Conservation (phyloP, 495 filamentous ascomycete species). For the Hypoxylon subgilvum region DNA sequence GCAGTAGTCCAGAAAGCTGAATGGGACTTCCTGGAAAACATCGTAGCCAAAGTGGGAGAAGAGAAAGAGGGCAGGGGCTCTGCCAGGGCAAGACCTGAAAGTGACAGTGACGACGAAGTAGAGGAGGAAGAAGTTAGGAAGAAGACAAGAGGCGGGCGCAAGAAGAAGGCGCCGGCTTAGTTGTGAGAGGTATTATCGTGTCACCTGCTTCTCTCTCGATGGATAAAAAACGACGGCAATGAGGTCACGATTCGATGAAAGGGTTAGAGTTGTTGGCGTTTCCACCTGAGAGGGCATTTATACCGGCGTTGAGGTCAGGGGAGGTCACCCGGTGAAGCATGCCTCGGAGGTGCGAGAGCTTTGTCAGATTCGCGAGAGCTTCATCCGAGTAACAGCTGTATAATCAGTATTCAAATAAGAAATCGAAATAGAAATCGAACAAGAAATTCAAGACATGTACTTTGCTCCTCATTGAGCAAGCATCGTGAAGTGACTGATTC, state of each 20-base stretch:
- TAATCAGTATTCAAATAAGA: slow-evolving; percentile 12
- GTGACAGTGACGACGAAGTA: slow-evolving; percentile 52
- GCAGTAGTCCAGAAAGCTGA: slow-evolving; percentile 84
- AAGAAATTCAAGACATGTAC: slow-evolving; percentile 24
- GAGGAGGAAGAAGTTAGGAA: slow-evolving; percentile 47
- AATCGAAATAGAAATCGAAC: slow-evolving; percentile 15
- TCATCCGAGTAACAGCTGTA: slow-evolving; percentile 7
- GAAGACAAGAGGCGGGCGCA: slow-evolving; percentile 50
- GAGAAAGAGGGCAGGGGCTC: slow-evolving; percentile 52
- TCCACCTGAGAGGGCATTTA: slow-evolving; percentile 23
- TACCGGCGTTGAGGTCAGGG: slow-evolving; percentile 41
- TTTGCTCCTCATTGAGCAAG: slow-evolving; percentile 1
- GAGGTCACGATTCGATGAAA: slow-evolving; percentile 34
- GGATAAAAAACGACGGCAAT: slow-evolving; percentile 36
- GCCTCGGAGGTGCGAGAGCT: too few relatives aligned
- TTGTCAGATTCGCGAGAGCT: slow-evolving; percentile 3
- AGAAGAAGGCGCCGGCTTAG: slow-evolving; percentile 48
- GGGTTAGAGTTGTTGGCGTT: slow-evolving; percentile 35
- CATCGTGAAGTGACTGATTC: slow-evolving; percentile 1
- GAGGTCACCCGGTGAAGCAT: slow-evolving; percentile 26
- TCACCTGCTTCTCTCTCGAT: slow-evolving; percentile 14
- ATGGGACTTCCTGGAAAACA: slow-evolving; percentile 91
- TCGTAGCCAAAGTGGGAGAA: slow-evolving; percentile 84
- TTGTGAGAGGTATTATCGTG: not conserved
- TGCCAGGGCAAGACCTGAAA: slow-evolving; percentile 45